A percentile compares a stretch with the other conserved stretches of the same genome.
phyloP scores from a whole-genome alignment of 768 basidiomycete genomes.

The Lactifluus volemus region DNA sequence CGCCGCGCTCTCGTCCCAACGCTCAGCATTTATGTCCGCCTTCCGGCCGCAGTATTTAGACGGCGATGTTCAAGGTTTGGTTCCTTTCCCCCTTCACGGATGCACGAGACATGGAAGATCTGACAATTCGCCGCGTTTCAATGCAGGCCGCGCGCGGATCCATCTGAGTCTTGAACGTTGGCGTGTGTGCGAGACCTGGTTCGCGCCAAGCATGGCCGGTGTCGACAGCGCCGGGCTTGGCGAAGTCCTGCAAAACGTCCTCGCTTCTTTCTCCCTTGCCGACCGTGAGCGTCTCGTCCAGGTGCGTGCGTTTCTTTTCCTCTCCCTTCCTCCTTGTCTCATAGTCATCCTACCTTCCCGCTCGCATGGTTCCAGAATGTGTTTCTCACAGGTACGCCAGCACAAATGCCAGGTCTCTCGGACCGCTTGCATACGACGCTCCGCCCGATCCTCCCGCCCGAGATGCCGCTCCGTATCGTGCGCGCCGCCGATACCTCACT shows the following conservation, averaged over 20 bases:
- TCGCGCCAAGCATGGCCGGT: constrained; percentile 53
- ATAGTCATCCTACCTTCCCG: background rate
- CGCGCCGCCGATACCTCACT: constrained; percentile 55
- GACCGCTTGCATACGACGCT: constrained; percentile 62
- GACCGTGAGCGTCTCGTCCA: constrained; percentile 70
- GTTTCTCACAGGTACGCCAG: constrained; percentile 79
- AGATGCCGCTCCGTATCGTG: constrained; percentile 57
- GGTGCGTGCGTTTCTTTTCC: constrained; percentile 34
- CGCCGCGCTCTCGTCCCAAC: constrained; percentile 62
- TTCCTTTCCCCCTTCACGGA: background rate
- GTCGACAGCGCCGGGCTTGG: constrained; percentile 89
- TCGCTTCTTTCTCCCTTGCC: constrained; percentile 56
- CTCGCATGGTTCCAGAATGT: constrained; percentile 54
- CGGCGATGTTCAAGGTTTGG: constrained; percentile 53
- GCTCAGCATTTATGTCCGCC: constrained; percentile 78
- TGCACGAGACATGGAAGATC: constrained; percentile 40
- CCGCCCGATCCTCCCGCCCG: constrained; percentile 80
- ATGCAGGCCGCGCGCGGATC: constrained; percentile 57
- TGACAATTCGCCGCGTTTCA: constrained; percentile 55
- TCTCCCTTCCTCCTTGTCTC: background rate
- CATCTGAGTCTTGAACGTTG: constrained; percentile 88
- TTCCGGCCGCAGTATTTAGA: constrained; percentile 78
- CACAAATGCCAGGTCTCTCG: constrained; percentile 60
- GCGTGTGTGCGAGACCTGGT: constrained; percentile 78
- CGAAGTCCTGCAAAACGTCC: constrained; percentile 82